phyloP scores from a whole-genome alignment of 1,284 basidiomycete species.

The Sutorius eximius region DNA sequence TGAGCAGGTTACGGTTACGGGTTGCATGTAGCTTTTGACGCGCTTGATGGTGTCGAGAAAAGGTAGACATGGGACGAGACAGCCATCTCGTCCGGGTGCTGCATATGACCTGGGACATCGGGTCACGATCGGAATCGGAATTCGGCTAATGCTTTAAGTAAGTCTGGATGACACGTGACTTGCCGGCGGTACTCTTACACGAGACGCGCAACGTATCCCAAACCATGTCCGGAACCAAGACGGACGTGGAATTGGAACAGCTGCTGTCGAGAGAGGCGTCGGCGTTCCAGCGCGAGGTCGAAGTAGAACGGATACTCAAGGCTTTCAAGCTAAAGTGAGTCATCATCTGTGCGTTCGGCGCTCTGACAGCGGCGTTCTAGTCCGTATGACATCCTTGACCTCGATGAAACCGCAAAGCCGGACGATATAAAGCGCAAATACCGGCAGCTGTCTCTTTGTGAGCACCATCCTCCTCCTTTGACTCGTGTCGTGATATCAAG shows the following conservation, averaged over 20 bases:
- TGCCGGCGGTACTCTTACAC: neutral
- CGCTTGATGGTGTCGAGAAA: constrained; percentile 25
- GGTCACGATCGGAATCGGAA: too few relatives aligned
- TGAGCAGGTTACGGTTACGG: constrained; percentile 71
- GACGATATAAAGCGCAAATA: constrained; percentile 82
- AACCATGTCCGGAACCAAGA: constrained; percentile 19
- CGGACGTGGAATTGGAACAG: constrained; percentile 64
- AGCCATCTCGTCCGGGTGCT: too few relatives aligned
- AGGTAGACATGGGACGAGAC: constrained; percentile 10
- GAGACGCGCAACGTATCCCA: neutral
- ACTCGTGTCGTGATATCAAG: constrained; percentile 4
- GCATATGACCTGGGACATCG: too few relatives aligned
- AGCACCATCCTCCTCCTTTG: constrained; percentile 33
- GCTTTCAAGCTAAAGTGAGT: constrained; percentile 83
- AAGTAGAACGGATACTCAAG: constrained; percentile 82
- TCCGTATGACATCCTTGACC: constrained; percentile 77
- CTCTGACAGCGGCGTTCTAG: constrained; percentile 36
- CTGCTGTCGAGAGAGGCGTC: constrained; percentile 74
- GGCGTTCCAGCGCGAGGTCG: constrained; percentile 79
- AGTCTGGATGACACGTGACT: constrained; percentile 24
- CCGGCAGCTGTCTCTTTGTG: constrained; percentile 78
- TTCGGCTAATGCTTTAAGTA: too few relatives aligned
- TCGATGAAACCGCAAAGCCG: constrained; percentile 58
- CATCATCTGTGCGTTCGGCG: neutral
- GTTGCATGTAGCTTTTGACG: constrained; percentile 42